A percentile compares a stretch with the other conserved stretches of the same genome.
Conservation (phyloP, 2,329 filamentous ascomycete genomes). For the Trichocomaceae sp. region DNA sequence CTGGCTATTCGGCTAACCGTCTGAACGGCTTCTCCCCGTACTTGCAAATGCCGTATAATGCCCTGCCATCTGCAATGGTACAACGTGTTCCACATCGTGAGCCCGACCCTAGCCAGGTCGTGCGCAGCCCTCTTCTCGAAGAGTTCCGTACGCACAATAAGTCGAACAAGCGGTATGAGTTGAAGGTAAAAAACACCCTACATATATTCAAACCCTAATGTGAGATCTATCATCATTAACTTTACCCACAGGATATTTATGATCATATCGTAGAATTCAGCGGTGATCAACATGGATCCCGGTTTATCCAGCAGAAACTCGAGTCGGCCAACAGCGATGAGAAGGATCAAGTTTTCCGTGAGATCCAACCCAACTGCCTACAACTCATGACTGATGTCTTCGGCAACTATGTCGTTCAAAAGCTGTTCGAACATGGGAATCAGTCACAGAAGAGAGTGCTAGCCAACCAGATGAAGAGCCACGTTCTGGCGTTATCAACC, state of each 20-base stretch:
- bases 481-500: constrained; percentile 69
- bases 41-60: constrained; percentile 31
- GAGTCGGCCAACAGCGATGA: constrained; percentile 92
- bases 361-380: constrained; percentile 75
- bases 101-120: constrained; percentile 53
- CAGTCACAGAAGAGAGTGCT: constrained; percentile 86
- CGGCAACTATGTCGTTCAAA: constrained; percentile 97
- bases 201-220: not conserved
- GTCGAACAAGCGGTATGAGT: constrained; percentile 66
- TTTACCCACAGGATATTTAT: constrained; percentile 62
- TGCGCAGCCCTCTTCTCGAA: constrained; percentile 67
- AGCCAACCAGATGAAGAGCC: constrained; percentile 79
- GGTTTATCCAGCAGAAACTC: constrained; percentile 91
- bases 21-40: constrained; percentile 32
- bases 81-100: constrained; percentile 46
- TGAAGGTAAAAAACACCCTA: constrained; percentile 52
- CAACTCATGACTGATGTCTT: constrained; percentile 95
- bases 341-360: constrained; percentile 81
- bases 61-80: constrained; percentile 27
- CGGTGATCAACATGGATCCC: constrained; percentile 89
- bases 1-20: constrained; percentile 25
- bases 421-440: constrained; percentile 93
- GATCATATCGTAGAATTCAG: constrained; percentile 87
- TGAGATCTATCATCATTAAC: not conserved
- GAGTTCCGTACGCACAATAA: constrained; percentile 72